These are phyloP conservation scores for Ormosia semicastrata DNA, from an alignment of 306 rosid genomes.

Conservation along the genomic window DNA sequence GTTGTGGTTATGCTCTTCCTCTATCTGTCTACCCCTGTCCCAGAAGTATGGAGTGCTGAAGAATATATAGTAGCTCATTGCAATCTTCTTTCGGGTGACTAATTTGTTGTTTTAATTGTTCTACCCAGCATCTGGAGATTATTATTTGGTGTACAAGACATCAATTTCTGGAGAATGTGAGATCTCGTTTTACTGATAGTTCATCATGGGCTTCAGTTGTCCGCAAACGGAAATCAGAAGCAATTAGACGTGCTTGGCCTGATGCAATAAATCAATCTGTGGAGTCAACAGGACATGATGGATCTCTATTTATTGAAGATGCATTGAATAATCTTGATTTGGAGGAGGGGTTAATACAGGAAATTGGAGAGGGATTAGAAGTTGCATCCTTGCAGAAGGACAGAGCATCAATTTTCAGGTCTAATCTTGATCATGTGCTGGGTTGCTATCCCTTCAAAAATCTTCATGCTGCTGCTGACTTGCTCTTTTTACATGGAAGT, in stretches of 20 bases:
- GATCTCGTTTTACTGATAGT: slow-evolving; percentile 47
- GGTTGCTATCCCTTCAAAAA: slow-evolving; percentile 83
- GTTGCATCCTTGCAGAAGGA: slow-evolving; percentile 63
- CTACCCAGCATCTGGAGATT: slow-evolving; percentile 86
- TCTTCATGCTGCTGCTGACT: slow-evolving; percentile 78
- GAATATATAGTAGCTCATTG: slow-evolving; percentile 3
- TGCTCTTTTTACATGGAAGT: slow-evolving; percentile 82
- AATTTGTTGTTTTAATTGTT: slow-evolving; percentile 19
- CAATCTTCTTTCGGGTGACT: slow-evolving; percentile 17
- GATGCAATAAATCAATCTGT: slow-evolving; percentile 61
- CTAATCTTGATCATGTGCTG: slow-evolving; percentile 56
- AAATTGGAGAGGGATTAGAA: slow-evolving; percentile 56
- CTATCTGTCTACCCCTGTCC: neutral
- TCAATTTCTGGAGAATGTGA: slow-evolving; percentile 66
- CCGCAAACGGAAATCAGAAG: slow-evolving; percentile 73
- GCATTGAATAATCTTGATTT: slow-evolving; percentile 78
- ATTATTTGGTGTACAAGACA: slow-evolving; percentile 84
- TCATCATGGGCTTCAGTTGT: slow-evolving; percentile 70
- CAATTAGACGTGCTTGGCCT: slow-evolving; percentile 87
- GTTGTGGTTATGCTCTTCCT: neutral
- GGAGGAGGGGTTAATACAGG: slow-evolving; percentile 47
- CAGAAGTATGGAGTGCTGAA: slow-evolving; percentile 1
- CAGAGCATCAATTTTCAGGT: slow-evolving; percentile 46
- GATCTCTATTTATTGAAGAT: slow-evolving; percentile 90
- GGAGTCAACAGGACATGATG: slow-evolving; percentile 61